These are phyloP conservation scores for Ogataea nakhonphanomensis DNA, from an alignment of 805 yeast species.

Conservation along the genomic window DNA sequence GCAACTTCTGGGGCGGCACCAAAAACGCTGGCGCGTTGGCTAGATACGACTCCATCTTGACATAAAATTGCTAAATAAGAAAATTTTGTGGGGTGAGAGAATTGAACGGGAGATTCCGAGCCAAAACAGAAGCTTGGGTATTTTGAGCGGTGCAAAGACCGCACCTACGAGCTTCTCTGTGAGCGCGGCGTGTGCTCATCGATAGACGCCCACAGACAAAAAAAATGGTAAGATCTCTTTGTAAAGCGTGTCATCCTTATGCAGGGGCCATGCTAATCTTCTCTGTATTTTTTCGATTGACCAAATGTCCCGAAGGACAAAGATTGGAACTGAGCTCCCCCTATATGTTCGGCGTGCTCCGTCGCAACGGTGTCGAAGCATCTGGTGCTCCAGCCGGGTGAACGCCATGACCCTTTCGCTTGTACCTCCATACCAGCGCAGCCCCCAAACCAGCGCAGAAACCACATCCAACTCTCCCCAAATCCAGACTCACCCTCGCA, in stretches of 20 bases:
- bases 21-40: constrained; percentile 24
- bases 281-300: constrained; percentile 99
- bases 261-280: constrained; percentile 99
- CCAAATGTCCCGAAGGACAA: constrained; percentile 84
- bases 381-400: too few relatives aligned
- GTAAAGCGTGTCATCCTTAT: constrained; percentile 99
- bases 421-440: not conserved
- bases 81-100: constrained; percentile 3
- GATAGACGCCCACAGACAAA: constrained; percentile 33
- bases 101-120: constrained; percentile 8
- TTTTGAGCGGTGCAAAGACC: not conserved
- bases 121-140: not conserved
- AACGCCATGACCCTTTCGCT: too few relatives aligned
- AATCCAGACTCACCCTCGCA: not conserved
- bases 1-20: constrained; percentile 16
- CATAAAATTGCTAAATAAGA: not conserved
- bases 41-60: constrained; percentile 23
- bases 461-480: too few relatives aligned
- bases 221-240: constrained; percentile 96
- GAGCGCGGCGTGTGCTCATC: not conserved
- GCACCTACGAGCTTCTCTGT: not conserved
- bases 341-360: too few relatives aligned
- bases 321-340: not conserved
- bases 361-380: too few relatives aligned
- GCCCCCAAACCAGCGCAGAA: too few relatives aligned